A percentile compares a stretch with the other conserved stretches of the same genome.
These are phyloP conservation scores for Mariannaea sp. DNA, from an alignment of 2,329 filamentous ascomycete species.

Conservation along the genomic window DNA sequence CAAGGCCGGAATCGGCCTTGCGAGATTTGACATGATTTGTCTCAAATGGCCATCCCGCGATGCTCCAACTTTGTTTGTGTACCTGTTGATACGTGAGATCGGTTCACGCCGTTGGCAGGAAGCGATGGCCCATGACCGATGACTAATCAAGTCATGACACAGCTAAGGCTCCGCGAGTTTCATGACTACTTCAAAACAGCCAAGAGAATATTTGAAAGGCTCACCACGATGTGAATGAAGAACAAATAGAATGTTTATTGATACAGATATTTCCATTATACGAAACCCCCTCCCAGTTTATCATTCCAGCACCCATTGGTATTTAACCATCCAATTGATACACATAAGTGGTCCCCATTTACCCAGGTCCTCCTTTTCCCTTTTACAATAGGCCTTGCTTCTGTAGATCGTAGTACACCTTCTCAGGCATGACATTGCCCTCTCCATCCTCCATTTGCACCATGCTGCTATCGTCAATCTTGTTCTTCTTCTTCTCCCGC, in stretches of 20 bases:
- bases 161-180: not conserved
- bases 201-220: not conserved
- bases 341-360: slow-evolving; percentile 5
- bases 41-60: slow-evolving; percentile 1
- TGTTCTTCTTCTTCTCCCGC: slow-evolving; percentile 78
- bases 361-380: slow-evolving; percentile 20
- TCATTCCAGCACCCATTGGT: not conserved
- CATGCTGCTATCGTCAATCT: slow-evolving; percentile 77
- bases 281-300: not conserved
- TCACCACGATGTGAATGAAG: not conserved
- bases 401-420: slow-evolving; percentile 94
- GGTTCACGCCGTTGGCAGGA: slow-evolving; percentile 7
- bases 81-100: slow-evolving; percentile 23
- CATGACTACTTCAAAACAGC: not conserved
- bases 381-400: slow-evolving; percentile 82
- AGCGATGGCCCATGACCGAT: not conserved
- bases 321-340: slow-evolving; percentile 11
- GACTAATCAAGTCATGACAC: slow-evolving; percentile 9
- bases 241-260: not conserved
- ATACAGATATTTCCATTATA: not conserved
- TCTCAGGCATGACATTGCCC: slow-evolving; percentile 98
- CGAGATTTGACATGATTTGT: slow-evolving; percentile 48
- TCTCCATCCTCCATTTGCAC: slow-evolving; percentile 99
- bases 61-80: not conserved
- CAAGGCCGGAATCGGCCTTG: slow-evolving; percentile 76